A percentile compares a stretch with the other conserved stretches of the same genome.
Evolutionary conservation across 352 stramenopile species (phyloP).

Genomic region (Peronospora belbahrii): DNA sequence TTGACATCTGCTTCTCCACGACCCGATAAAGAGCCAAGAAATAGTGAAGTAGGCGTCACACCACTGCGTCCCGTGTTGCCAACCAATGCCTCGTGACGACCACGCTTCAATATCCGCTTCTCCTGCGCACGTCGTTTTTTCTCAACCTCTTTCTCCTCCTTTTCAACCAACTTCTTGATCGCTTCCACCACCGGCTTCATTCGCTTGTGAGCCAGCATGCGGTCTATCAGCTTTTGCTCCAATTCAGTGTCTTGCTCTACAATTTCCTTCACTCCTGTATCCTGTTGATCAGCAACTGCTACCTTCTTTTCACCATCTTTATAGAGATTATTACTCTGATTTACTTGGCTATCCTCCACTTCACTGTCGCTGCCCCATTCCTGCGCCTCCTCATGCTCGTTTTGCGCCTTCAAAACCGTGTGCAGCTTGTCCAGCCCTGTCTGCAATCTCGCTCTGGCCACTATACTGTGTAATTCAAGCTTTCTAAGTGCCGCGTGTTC

Average conservation of each 20-base stretch:
- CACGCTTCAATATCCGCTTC: constrained; percentile 56
- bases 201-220: constrained; percentile 64
- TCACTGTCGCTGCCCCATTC: constrained; percentile 17
- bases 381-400: constrained; percentile 16
- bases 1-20: constrained; percentile 27
- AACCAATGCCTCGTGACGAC: constrained; percentile 44
- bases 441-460: constrained; percentile 32
- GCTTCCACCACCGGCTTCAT: constrained; percentile 54
- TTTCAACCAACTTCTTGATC: constrained; percentile 44
- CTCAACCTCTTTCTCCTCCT: constrained; percentile 43
- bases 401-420: background rate
- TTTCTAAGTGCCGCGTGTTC: constrained; percentile 53
- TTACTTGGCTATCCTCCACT: constrained; percentile 2
- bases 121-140: constrained; percentile 55
- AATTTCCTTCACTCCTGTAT: constrained; percentile 22
- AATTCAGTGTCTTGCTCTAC: constrained; percentile 14
- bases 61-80: constrained; percentile 49
- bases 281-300: background rate
- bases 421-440: constrained; percentile 34
- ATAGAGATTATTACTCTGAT: background rate
- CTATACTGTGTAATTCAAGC: constrained; percentile 42
- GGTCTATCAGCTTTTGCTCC: constrained; percentile 39
- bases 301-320: constrained; percentile 24
- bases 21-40: constrained; percentile 68
- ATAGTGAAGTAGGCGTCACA: constrained; percentile 51